Evolutionary conservation across 352 stramenopile species (phyloP).

Genomic region (Pythium sukuiense): DNA sequence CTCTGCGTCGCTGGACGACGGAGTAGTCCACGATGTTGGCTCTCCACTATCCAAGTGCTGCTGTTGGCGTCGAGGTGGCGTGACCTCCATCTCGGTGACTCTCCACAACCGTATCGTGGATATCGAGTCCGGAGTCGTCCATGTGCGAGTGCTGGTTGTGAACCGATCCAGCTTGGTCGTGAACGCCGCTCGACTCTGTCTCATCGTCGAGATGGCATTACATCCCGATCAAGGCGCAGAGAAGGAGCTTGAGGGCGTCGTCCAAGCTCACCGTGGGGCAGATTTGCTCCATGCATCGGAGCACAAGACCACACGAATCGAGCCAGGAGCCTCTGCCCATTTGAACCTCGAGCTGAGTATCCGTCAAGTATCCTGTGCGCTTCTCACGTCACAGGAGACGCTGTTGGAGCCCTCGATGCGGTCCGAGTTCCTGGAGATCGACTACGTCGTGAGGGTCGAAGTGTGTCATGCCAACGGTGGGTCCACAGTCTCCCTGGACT

Average conservation of each 20-base stretch:
- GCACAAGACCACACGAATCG: not conserved
- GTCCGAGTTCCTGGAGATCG: conserved; percentile 1
- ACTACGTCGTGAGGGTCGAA: conserved; percentile 4
- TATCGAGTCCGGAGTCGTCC: conserved; percentile 5
- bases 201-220: not conserved
- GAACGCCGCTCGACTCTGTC: not conserved
- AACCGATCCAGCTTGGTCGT: not conserved
- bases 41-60: not conserved
- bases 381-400: conserved; percentile 3
- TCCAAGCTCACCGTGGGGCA: not conserved
- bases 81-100: not conserved
- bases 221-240: not conserved
- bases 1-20: not conserved
- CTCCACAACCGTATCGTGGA: conserved; percentile 14
- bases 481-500: conserved; percentile 11
- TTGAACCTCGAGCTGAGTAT: conserved; percentile 5
- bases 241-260: not conserved
- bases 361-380: not conserved
- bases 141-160: conserved; percentile 3
- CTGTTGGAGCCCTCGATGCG: conserved; percentile 2
- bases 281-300: conserved; percentile 1
- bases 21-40: not conserved
- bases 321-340: not conserved
- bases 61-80: conserved; percentile 1
- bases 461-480: conserved; percentile 10